These are phyloP conservation scores for Nigrospora sphaerica DNA, from an alignment of 2,329 filamentous ascomycete species.

Conservation along the genomic window DNA sequence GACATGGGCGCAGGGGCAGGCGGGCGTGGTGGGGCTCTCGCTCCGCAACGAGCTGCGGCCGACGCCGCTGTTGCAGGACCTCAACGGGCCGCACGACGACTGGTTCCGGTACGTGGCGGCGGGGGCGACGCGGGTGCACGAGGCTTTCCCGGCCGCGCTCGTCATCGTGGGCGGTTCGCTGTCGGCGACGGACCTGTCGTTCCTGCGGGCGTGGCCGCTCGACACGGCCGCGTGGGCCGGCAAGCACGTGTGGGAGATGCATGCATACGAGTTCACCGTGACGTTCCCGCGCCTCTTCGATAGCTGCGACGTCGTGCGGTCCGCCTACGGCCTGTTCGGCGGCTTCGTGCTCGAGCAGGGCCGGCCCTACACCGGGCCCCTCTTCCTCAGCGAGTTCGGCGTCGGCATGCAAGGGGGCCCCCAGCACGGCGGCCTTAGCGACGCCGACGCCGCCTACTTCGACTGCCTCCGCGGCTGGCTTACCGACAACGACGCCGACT, in stretches of 20 bases:
- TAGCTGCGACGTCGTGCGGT: conserved; percentile 34
- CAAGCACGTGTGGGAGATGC: conserved; percentile 55
- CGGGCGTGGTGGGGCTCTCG: conserved; percentile 46
- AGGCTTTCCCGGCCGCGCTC: conserved; percentile 42
- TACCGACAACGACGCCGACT: conserved; percentile 49
- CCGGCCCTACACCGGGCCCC: conserved; percentile 40
- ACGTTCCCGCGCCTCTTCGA: conserved; percentile 32
- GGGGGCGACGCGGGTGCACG: conserved; percentile 42
- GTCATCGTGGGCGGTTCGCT: conserved; percentile 47
- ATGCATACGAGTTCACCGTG: conserved; percentile 49
- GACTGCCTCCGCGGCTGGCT: conserved; percentile 46
- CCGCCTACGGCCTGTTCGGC: conserved; percentile 37
- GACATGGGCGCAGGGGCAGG: conserved; percentile 35
- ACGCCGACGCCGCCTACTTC: conserved; percentile 40
- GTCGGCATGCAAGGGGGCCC: conserved; percentile 38
- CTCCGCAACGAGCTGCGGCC: conserved; percentile 52
- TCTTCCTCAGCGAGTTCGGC: conserved; percentile 55
- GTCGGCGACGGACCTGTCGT: conserved; percentile 45
- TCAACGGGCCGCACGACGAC: conserved; percentile 32
- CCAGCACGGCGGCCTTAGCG: conserved; percentile 32
- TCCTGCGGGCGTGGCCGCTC: conserved; percentile 29
- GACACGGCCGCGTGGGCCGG: conserved; percentile 36
- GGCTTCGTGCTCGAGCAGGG: conserved; percentile 46
- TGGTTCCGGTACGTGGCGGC: conserved; percentile 43
- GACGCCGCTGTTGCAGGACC: conserved; percentile 35